Evolutionary conservation across 306 rosid species (phyloP).

Genomic region (Leucaena leucocephala): DNA sequence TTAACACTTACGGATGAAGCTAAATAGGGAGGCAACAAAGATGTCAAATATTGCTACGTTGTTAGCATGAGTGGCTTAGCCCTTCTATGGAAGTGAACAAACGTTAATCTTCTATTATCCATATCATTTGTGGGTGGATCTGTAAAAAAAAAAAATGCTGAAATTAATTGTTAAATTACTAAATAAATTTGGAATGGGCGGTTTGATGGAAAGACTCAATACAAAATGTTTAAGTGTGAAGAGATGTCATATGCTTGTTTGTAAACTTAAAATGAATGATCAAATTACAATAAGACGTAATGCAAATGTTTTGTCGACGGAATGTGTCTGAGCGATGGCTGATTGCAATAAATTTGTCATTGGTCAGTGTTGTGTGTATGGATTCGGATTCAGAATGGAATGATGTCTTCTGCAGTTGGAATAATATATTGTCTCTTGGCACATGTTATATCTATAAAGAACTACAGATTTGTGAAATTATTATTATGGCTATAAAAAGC

Average conservation of each 20-base stretch:
- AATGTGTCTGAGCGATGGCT: no score
- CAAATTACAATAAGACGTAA: no score
- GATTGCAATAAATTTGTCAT: no score
- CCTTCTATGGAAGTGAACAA: slow-evolving; percentile 1
- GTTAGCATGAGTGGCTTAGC: slow-evolving; percentile 23
- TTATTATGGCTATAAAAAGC: no score
- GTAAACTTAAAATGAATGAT: no score
- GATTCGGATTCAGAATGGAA: no score
- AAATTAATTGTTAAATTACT: neutral
- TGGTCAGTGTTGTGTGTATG: no score
- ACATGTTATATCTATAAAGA: no score
- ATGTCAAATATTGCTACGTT: slow-evolving; percentile 14
- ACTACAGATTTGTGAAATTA: no score
- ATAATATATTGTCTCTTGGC: no score
- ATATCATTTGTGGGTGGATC: neutral
- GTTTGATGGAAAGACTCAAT: neutral
- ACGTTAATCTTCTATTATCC: neutral
- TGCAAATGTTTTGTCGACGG: no score
- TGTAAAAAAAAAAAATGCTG: neutral
- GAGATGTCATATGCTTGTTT: neutral
- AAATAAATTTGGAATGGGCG: neutral
- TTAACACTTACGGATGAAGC: slow-evolving; percentile 61
- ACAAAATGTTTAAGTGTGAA: neutral
- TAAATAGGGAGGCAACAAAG: slow-evolving; percentile 42
- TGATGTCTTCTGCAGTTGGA: no score